A percentile compares a stretch with the other conserved stretches of the same genome.
These are phyloP conservation scores for Magnusiomyces ingens DNA, from an alignment of 1,139 yeast genomes.

Conservation along the genomic window DNA sequence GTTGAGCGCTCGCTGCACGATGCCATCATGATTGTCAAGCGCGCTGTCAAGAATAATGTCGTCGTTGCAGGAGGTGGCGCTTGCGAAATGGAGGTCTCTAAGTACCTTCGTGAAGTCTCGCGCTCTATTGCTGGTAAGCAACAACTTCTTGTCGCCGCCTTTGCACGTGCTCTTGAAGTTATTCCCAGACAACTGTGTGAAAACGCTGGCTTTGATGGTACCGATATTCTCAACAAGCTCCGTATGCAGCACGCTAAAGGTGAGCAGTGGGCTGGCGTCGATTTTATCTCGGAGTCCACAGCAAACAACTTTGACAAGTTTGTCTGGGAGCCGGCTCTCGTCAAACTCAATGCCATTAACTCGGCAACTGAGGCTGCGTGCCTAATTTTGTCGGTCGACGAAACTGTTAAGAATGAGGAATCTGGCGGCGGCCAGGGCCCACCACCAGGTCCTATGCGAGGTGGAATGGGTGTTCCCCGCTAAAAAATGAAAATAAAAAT, in stretches of 20 bases:
- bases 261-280: slow-evolving; percentile 86
- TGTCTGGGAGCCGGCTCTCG: slow-evolving; percentile 98
- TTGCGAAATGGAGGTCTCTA: slow-evolving; percentile 93
- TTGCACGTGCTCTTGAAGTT: slow-evolving; percentile 89
- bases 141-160: slow-evolving; percentile 84
- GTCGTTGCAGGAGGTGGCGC: slow-evolving; percentile 99
- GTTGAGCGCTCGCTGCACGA: slow-evolving; percentile 96
- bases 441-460: slow-evolving; percentile 24
- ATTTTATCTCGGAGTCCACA: slow-evolving; percentile 73
- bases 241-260: slow-evolving; percentile 95
- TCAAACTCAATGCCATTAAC: slow-evolving; percentile 86
- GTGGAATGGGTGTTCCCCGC: slow-evolving; percentile 17
- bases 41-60: slow-evolving; percentile 79
- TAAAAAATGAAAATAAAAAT: slow-evolving; percentile 7
- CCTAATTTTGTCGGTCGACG: slow-evolving; percentile 86
- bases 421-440: slow-evolving; percentile 34
- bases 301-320: slow-evolving; percentile 80
- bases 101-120: slow-evolving; percentile 77
- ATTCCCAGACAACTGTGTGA: slow-evolving; percentile 97
- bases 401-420: slow-evolving; percentile 82
- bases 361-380: slow-evolving; percentile 98
- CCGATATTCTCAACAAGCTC: slow-evolving; percentile 80
- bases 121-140: slow-evolving; percentile 91
- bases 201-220: slow-evolving; percentile 95
- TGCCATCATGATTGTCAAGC: slow-evolving; percentile 96